Evolutionary conservation across 768 basidiomycete species (phyloP).

Genomic region (Rhizopogon salebrosus): DNA sequence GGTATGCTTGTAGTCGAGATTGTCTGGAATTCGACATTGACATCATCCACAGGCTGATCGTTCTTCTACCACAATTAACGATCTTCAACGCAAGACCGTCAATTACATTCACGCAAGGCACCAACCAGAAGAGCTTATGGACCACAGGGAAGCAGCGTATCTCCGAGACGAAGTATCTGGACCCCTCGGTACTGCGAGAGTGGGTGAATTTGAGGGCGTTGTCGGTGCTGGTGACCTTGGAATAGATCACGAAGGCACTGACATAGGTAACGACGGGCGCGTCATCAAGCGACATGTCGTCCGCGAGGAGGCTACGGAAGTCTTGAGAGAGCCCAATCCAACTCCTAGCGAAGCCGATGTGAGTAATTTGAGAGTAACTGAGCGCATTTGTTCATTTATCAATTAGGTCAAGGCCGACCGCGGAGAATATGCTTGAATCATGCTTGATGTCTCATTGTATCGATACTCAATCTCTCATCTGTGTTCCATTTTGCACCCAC

Average conservation of each 20-base stretch:
- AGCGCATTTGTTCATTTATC: background rate
- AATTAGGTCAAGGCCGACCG: background rate
- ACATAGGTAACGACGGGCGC: slow-evolving; percentile 20
- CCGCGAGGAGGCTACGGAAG: slow-evolving; percentile 5
- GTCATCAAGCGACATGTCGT: slow-evolving; percentile 14
- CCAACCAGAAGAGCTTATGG: slow-evolving; percentile 12
- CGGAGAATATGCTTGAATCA: background rate
- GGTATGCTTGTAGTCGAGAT: slow-evolving; percentile 24
- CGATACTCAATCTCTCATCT: background rate
- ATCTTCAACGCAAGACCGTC: slow-evolving; percentile 22
- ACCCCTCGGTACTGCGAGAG: slow-evolving; percentile 21
- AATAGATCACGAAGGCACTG: slow-evolving; percentile 11
- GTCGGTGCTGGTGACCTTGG: slow-evolving; percentile 25
- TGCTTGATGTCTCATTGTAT: background rate
- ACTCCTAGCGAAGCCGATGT: slow-evolving; percentile 13
- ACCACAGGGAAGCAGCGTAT: slow-evolving; percentile 21
- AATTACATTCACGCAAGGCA: slow-evolving; percentile 7
- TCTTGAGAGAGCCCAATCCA: background rate
- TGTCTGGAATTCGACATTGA: background rate
- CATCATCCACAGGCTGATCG: slow-evolving; percentile 20
- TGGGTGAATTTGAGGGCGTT: slow-evolving; percentile 26
- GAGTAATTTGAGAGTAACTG: background rate
- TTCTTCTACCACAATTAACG: slow-evolving; percentile 4
- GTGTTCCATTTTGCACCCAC: background rate
- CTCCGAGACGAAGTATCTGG: slow-evolving; percentile 23